These are phyloP conservation scores for Paramicrosporidium saccamoebae DNA, from an alignment of 371 early-diverging fungal species.

Conservation along the genomic window DNA sequence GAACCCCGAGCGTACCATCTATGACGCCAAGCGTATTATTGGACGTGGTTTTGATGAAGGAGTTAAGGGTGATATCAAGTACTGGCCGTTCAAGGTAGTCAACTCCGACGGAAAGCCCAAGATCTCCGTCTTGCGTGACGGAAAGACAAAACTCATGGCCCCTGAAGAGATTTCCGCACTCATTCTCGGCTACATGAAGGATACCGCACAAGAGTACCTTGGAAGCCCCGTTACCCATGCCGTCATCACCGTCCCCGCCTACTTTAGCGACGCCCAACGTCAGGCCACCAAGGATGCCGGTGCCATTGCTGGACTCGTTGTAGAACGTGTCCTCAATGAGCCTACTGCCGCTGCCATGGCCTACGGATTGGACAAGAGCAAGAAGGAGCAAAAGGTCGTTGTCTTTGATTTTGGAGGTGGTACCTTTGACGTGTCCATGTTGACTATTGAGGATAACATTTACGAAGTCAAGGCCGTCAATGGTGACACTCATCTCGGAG, in stretches of 20 bases:
- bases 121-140: constrained; percentile 54
- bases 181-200: constrained; percentile 86
- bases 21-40: constrained; percentile 87
- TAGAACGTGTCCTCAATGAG: constrained; percentile 89
- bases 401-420: constrained; percentile 93
- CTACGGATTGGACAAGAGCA: constrained; percentile 63
- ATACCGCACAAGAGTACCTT: constrained; percentile 80
- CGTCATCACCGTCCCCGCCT: constrained; percentile 90
- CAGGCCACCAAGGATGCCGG: constrained; percentile 97
- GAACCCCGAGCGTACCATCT: constrained; percentile 65
- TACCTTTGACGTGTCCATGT: constrained; percentile 85
- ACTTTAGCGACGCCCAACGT: constrained; percentile 92
- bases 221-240: constrained; percentile 60
- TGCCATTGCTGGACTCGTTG: constrained; percentile 71
- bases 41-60: constrained; percentile 76
- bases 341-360: constrained; percentile 95
- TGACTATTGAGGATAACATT: constrained; percentile 72
- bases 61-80: constrained; percentile 72
- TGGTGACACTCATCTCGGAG: constrained; percentile 94
- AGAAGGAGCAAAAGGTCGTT: constrained; percentile 50
- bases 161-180: constrained; percentile 90
- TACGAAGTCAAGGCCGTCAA: constrained; percentile 80
- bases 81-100: constrained; percentile 61
- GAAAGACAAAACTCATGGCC: constrained; percentile 56
- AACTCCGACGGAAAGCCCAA: constrained; percentile 43